phyloP scores from a whole-genome alignment of 1,284 basidiomycete species.

The Vanrija sp. region DNA sequence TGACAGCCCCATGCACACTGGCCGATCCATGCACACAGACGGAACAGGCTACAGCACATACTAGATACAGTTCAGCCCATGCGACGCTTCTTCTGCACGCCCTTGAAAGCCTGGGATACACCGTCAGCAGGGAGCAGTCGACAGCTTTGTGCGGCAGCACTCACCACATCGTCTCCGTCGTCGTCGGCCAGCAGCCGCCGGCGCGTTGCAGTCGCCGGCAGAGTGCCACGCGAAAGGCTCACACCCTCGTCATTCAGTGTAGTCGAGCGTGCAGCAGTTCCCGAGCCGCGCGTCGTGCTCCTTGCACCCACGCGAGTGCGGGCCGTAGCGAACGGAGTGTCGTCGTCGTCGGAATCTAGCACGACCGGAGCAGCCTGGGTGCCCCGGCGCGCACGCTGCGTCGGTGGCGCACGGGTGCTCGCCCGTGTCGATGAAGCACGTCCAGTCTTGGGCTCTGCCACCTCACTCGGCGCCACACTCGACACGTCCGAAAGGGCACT shows the following conservation, averaged over 20 bases:
- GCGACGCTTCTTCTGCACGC: slow-evolving; percentile 24
- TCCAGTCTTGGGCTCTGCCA: too few relatives aligned
- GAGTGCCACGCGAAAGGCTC: not conserved
- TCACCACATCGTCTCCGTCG: slow-evolving; percentile 23
- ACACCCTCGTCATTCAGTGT: slow-evolving; percentile 1
- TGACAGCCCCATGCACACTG: too few relatives aligned
- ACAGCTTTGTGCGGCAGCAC: not conserved
- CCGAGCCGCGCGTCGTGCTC: not conserved
- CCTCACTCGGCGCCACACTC: slow-evolving; percentile 3
- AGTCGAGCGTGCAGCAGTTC: not conserved
- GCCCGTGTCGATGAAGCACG: slow-evolving; percentile 5
- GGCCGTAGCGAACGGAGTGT: slow-evolving; percentile 6
- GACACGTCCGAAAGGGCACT: slow-evolving; percentile 30
- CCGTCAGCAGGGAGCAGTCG: slow-evolving; percentile 14
- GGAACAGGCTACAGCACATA: not conserved
- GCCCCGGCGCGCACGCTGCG: slow-evolving; percentile 2
- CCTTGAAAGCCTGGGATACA: slow-evolving; percentile 21
- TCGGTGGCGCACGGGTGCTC: slow-evolving; percentile 2
- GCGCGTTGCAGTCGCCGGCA: not conserved
- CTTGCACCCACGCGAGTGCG: not conserved
- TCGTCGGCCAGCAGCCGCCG: slow-evolving; percentile 15
- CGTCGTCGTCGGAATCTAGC: slow-evolving; percentile 26
- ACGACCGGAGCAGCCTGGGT: slow-evolving; percentile 11
- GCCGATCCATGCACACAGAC: too few relatives aligned
- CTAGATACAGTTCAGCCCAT: slow-evolving; percentile 10